Conservation (phyloP, 495 filamentous ascomycete genomes). For the Xylaria cubensis region DNA sequence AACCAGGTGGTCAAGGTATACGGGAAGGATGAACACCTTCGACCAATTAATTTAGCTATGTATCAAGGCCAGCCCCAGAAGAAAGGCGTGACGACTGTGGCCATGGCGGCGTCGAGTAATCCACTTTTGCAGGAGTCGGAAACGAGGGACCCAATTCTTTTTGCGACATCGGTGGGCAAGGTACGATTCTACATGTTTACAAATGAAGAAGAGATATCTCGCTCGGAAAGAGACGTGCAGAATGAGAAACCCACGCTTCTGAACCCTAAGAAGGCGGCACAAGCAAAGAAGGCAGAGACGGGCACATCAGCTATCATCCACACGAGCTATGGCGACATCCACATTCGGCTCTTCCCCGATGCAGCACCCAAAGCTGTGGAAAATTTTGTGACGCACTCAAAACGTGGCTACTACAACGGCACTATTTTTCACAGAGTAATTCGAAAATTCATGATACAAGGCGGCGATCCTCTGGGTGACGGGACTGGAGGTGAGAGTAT, state of each 20-base stretch:
- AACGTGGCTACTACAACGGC: constrained; percentile 92
- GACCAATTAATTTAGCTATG: constrained; percentile 80
- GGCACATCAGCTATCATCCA: constrained; percentile 85
- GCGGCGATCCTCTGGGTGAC: constrained; percentile 92
- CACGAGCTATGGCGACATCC: constrained; percentile 94
- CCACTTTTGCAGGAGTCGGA: constrained; percentile 93
- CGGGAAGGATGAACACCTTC: constrained; percentile 85
- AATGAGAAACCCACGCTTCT: constrained; percentile 85
- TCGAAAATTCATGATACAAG: constrained; percentile 97
- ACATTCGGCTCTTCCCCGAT: constrained; percentile 90
- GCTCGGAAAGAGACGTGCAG: constrained; percentile 86
- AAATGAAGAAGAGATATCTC: constrained; percentile 83
- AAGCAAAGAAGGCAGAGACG: constrained; percentile 69
- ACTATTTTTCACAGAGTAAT: constrained; percentile 98
- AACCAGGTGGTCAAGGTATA: constrained; percentile 89
- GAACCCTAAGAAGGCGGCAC: constrained; percentile 48
- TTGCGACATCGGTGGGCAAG: constrained; percentile 84
- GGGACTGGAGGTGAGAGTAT: constrained; percentile 96
- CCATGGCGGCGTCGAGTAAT: constrained; percentile 95
- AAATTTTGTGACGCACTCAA: constrained; percentile 94
- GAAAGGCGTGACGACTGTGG: constrained; percentile 91
- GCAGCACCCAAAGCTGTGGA: constrained; percentile 96
- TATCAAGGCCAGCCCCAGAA: constrained; percentile 95
- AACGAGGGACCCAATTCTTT: constrained; percentile 86
- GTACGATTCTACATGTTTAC: constrained; percentile 98